Evolutionary conservation across 352 stramenopile species (phyloP).

Genomic region (Thalassiosira oceanica): DNA sequence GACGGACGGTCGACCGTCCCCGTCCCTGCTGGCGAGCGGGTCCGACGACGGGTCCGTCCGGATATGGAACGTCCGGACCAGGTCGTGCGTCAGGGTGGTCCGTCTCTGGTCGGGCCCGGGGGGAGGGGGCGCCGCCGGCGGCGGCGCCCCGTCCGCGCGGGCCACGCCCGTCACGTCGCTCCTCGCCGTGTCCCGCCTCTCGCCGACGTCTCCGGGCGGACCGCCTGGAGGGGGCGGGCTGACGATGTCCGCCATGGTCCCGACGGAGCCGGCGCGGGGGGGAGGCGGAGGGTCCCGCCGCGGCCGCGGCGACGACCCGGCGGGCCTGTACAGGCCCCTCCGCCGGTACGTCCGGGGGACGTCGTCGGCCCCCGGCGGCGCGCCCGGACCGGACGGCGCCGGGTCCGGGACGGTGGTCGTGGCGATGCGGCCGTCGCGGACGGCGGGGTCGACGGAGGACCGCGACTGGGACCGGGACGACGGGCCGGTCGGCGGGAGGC

Average conservation of each 20-base stretch:
- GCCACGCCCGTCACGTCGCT: conserved; percentile 28
- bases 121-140: conserved; percentile 6
- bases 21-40: conserved; percentile 53
- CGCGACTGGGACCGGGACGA: conserved; percentile 3
- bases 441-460: conserved; percentile 1
- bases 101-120: conserved; percentile 50
- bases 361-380: conserved; percentile 5
- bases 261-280: not conserved
- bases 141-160: not conserved
- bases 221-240: not conserved
- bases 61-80: conserved; percentile 65
- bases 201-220: conserved; percentile 5
- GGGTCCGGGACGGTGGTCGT: conserved; percentile 1
- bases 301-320: conserved; percentile 1
- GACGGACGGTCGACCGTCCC: too few relatives aligned
- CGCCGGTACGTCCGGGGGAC: conserved; percentile 32
- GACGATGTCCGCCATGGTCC: not conserved
- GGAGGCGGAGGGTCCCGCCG: not conserved
- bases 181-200: conserved; percentile 23
- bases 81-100: conserved; percentile 62
- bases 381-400: not conserved
- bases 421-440: conserved; percentile 16
- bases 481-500: not conserved
- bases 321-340: conserved; percentile 28
- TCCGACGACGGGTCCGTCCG: conserved; percentile 61